Base-by-base conservation (phyloP, 306 rosid genomes). In the Lathyrus oleraceus region DNA sequence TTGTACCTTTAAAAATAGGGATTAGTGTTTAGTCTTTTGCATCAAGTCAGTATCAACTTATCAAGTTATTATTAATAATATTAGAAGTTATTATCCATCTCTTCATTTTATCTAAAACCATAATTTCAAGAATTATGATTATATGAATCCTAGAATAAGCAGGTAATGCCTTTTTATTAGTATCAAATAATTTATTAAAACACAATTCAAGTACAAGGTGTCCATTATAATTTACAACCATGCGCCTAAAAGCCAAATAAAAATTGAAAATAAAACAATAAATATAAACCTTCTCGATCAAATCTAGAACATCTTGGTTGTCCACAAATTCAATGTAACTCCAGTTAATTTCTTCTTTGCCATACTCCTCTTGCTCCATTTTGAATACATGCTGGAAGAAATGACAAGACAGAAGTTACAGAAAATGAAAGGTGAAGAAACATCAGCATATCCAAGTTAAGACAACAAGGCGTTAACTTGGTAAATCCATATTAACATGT, bases 341-440 rank as follows among this genome's bases (percentile, higher is more conserved):
- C 99, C 99, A 94, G 82, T 91, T 85, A 67, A 94, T 94, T 86
- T 89, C 88, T 85, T 94, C 99, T 83, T 79, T 94, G 66, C 95
- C 80, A 78, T 94, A 94, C 81, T 94, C 99, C 59, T 94, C 97
- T 85, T 94, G 97, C 84, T 94, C 97, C 99, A 94, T 94, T 85
- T 94, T 94, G 85, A 94, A 94, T 35, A 94, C 99, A 77, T 94
- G 99, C 99, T 94, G 92, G 72, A 82, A 74, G 39, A 70, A 81
- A 66, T 45, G 28, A 39, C 61, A 12, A 9, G 67, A 67, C 15
- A 69, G 58, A 47, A 76, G 65, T 45, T 61, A 75, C 32, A 47
- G 64, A 56, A 79, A 35, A 62, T 16, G 25, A n/a, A 10, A 40
- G 42, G 49, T 52, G 27, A 57, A 69, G 27, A 9, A 23, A 53